phyloP scores from a whole-genome alignment of 805 yeast genomes.

The Metschnikowia lunata region DNA sequence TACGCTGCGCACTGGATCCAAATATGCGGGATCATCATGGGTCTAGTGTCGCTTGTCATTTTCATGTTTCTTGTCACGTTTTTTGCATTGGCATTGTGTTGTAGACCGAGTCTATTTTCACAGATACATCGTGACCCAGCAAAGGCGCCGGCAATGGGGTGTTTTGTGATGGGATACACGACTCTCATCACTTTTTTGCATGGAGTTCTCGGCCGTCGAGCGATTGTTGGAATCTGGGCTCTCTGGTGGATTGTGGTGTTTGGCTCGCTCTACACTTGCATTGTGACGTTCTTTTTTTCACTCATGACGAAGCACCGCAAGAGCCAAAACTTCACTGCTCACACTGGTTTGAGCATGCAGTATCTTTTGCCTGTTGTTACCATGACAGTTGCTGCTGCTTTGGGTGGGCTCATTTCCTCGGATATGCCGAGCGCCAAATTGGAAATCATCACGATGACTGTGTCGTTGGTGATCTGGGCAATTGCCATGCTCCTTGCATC shows the following conservation, averaged over 20 bases:
- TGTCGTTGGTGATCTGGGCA: slow-evolving; percentile 61
- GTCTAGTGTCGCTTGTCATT: slow-evolving; percentile 51
- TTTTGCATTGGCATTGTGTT: slow-evolving; percentile 36
- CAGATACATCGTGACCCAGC: slow-evolving; percentile 30
- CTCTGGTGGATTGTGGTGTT: slow-evolving; percentile 72
- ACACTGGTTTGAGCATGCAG: slow-evolving; percentile 46
- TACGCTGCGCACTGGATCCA: slow-evolving; percentile 57
- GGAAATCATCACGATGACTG: slow-evolving; percentile 48
- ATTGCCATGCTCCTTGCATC: slow-evolving; percentile 62
- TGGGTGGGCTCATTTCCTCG: slow-evolving; percentile 54
- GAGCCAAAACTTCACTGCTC: slow-evolving; percentile 18
- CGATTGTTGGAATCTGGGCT: slow-evolving; percentile 51
- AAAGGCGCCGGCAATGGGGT: slow-evolving; percentile 65
- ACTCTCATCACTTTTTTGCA: slow-evolving; percentile 59
- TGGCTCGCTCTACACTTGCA: slow-evolving; percentile 53
- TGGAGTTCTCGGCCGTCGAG: slow-evolving; percentile 35
- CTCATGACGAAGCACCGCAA: slow-evolving; percentile 37
- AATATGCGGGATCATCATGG: slow-evolving; percentile 56
- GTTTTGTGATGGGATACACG: slow-evolving; percentile 74
- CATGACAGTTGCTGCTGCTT: slow-evolving; percentile 67
- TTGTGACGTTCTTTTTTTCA: slow-evolving; percentile 52
- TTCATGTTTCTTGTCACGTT: slow-evolving; percentile 42
- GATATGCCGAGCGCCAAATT: slow-evolving; percentile 40
- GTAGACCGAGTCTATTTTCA: slow-evolving; percentile 23
- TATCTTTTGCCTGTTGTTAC: slow-evolving; percentile 75